Base-by-base conservation (phyloP, 2,329 filamentous ascomycete species). In the Zymoseptoria pseudotritici region DNA sequence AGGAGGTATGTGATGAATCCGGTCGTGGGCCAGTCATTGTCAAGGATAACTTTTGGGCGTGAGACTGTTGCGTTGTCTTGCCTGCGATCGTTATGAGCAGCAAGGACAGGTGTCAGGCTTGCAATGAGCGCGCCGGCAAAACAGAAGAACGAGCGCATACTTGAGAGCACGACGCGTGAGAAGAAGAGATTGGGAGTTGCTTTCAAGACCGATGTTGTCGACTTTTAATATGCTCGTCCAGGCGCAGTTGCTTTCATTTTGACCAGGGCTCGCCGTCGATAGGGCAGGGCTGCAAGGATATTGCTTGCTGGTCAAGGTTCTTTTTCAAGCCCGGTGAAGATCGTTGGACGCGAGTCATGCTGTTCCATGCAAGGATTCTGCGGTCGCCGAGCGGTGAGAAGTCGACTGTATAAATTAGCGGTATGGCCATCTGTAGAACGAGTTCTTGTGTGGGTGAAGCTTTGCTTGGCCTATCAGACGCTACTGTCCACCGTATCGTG, bases 21-120 rank as follows among this genome's bases (percentile, higher is more conserved):
- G 1, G 71, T 70, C 1, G 75, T 67, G 49, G 69, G 70, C 77
- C 77, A 80, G 67, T 81, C 78, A 63, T 80, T 80, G 66, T 81
- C 76, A 54, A 80, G 64, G 61, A 80, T 77, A 24, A 71, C 71
- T 64, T 77, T 70, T 19, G 63, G 65, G 22, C 58, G 50, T 9
- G 24, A 26, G 10, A 29, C 26, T 8, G 26, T 1, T 9, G 7
- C 26, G 8, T 29, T 9, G 26, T 29, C 26, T 29, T 9, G 8
- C 26, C 26, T 29, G 26, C 8, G 7, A 29, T 29, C 8, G 1
- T 29, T 9, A 29, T 29, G 26, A 29, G 26, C 26, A 29, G 26
- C 26, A 29, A 9, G 6, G 26, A 29, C 26, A 29, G 8, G 26
- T 7, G 26, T 29, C 26, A 29, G 26, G 26, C 26, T 29, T 29